Base-by-base conservation (phyloP, 2,329 filamentous ascomycete species). In the Botrytis byssoidea region DNA sequence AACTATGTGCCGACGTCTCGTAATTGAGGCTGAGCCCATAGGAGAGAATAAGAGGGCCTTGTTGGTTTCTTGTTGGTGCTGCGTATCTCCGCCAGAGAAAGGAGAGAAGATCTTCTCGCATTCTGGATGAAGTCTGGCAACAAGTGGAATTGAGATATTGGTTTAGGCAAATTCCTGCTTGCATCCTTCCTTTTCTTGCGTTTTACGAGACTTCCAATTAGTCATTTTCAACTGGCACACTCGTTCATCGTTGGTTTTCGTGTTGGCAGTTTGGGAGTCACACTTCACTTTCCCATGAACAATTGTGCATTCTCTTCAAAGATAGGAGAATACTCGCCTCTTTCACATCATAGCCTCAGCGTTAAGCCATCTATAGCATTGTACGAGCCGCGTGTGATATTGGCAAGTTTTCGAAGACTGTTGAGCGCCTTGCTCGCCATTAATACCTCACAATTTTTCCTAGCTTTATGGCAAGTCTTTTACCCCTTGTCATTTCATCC, bases 41-140 rank as follows among this genome's bases (percentile, higher is more conserved):
- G n/a, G 57, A 35, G 25, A 25, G 48, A 69, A 25, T 25, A n/a
- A n/a, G 22, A 69, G n/a, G 10, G 35, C 48, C 48, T 42, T 57
- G 66, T 69, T 57, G 66, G 66, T n/a, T 16, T 16, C 40, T 59
- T 69, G 18, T 68, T 57, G 37, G 37, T 59, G 66, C 5, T 57
- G 66, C 25, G 46, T 42, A 25, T 40, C 32, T 29, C 42, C 46
- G 35, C 9, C 35, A 55, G 48, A 57, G 44, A 57, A 68, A 55
- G 65, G 48, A 57, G 46, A 22, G 25, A 68, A 57, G 66, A 69
- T 69, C 35, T 57, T 69, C n/a, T 57, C n/a, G 37, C n/a, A 18
- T 25, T 69, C 9, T 29, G 51, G 48, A 44, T 57, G 25, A 42
- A 42, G 12, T 32, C 35, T 5, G 48, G 48, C 40, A 42, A 18